phyloP scores from a whole-genome alignment of 805 yeast genomes.

The Lipomyces orientalis region DNA sequence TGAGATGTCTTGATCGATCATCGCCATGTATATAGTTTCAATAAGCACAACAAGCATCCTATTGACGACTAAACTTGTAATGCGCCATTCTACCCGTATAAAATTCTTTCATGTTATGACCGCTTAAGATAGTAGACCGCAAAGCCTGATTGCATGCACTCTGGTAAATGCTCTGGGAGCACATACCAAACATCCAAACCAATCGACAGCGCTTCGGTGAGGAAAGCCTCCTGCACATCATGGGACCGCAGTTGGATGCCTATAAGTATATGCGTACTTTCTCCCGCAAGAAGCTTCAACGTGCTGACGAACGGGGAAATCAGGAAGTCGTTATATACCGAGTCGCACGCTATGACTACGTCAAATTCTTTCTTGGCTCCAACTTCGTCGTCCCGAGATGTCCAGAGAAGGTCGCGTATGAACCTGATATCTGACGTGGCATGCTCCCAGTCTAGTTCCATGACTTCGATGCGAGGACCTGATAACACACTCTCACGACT shows the following conservation, averaged over 20 bases:
- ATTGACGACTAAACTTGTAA: neutral
- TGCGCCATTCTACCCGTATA: neutral
- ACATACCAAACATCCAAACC: constrained; percentile 49
- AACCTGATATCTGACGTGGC: constrained; percentile 47
- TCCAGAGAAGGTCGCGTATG: constrained; percentile 31
- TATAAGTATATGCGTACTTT: constrained; percentile 49
- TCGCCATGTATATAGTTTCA: neutral
- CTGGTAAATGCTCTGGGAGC: constrained; percentile 45
- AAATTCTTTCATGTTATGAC: neutral
- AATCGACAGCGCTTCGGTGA: constrained; percentile 45
- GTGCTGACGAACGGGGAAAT: constrained; percentile 57
- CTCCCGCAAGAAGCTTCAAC: constrained; percentile 47
- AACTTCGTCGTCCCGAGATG: neutral
- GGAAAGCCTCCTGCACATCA: constrained; percentile 55
- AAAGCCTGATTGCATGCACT: constrained; percentile 51
- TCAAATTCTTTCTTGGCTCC: constrained; percentile 45
- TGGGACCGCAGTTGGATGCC: constrained; percentile 63
- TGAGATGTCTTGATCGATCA: neutral
- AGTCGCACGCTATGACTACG: constrained; percentile 64
- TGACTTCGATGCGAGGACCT: constrained; percentile 47
- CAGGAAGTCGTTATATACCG: constrained; percentile 67
- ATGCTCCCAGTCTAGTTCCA: constrained; percentile 69
- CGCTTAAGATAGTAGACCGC: constrained; percentile 50
- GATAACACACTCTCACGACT: neutral
- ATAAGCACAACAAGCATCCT: neutral